Conservation (phyloP, 2,329 filamentous ascomycete genomes). For the Neofusicoccum umdonicola region DNA sequence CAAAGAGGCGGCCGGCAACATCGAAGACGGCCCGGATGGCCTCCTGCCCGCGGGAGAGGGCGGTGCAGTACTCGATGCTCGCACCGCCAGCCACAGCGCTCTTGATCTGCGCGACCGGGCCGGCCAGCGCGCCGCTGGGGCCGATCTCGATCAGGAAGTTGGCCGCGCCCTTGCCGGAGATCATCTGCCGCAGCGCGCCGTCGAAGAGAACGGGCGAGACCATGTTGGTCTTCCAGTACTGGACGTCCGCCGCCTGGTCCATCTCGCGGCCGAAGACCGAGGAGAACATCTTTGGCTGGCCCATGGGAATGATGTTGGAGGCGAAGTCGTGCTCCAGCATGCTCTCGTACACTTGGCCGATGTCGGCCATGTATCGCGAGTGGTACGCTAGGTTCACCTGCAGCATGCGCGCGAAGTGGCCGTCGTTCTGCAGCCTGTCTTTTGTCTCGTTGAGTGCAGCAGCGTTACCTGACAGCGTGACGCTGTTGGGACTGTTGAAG, state of each 20-base stretch:
- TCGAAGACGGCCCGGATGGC: neutral
- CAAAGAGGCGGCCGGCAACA: neutral
- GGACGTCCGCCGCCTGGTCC: neutral
- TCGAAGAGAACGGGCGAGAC: slow-evolving; percentile 18
- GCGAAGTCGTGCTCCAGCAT: neutral
- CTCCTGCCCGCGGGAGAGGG: slow-evolving; percentile 1
- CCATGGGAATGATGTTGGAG: neutral
- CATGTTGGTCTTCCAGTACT: slow-evolving; percentile 16
- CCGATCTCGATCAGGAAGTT: slow-evolving; percentile 22
- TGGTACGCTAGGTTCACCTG: slow-evolving; percentile 22
- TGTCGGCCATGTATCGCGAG: slow-evolving; percentile 18
- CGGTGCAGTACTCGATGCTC: slow-evolving; percentile 9
- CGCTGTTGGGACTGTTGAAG: slow-evolving; percentile 17
- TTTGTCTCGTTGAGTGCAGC: neutral
- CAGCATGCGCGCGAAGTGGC: slow-evolving; percentile 21
- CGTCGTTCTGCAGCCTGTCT: neutral
- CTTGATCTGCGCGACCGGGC: slow-evolving; percentile 18
- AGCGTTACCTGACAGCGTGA: neutral
- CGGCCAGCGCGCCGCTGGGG: slow-evolving; percentile 21
- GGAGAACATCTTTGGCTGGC: neutral
- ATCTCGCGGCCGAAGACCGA: neutral
- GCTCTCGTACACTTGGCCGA: slow-evolving; percentile 11
- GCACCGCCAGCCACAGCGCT: neutral
- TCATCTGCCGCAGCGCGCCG: slow-evolving; percentile 19
- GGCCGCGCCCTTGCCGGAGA: no score